phyloP scores from a whole-genome alignment of 805 yeast genomes.

The Lipomyces mesembrius region DNA sequence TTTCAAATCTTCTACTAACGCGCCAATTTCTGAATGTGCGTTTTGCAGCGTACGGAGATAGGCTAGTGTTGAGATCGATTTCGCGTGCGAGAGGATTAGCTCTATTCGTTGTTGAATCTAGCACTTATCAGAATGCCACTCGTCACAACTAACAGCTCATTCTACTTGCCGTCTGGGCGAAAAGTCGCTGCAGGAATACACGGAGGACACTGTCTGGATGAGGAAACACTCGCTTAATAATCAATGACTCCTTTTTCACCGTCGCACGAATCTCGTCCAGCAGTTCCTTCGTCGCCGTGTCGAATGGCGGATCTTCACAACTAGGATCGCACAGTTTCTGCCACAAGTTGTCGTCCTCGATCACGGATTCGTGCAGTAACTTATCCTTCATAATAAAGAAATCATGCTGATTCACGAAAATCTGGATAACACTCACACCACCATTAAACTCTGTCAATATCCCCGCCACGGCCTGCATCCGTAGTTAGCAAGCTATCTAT shows the following conservation, averaged over 20 bases:
- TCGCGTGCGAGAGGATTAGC: slow-evolving; percentile 63
- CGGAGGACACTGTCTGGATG: slow-evolving; percentile 70
- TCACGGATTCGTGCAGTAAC: slow-evolving; percentile 45
- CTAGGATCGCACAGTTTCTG: slow-evolving; percentile 63
- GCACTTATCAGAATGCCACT: neutral
- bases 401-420: slow-evolving; percentile 79
- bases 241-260: slow-evolving; percentile 70
- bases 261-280: slow-evolving; percentile 63
- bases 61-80: slow-evolving; percentile 66
- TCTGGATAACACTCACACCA: slow-evolving; percentile 79
- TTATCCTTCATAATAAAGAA: slow-evolving; percentile 60
- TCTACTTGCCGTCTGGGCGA: slow-evolving; percentile 66
- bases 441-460: slow-evolving; percentile 81
- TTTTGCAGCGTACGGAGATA: slow-evolving; percentile 76
- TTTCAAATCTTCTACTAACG: slow-evolving; percentile 67
- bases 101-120: slow-evolving; percentile 52
- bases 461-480: slow-evolving; percentile 52
- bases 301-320: slow-evolving; percentile 54
- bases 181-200: slow-evolving; percentile 72
- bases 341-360: slow-evolving; percentile 54
- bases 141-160: slow-evolving; percentile 37
- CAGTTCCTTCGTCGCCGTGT: slow-evolving; percentile 56
- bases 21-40: slow-evolving; percentile 61
- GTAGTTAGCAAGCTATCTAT: neutral
- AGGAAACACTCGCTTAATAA: slow-evolving; percentile 72